These are phyloP conservation scores for Aspergillus ochraceoroseus DNA, from an alignment of 2,329 filamentous ascomycete species.

Conservation along the genomic window DNA sequence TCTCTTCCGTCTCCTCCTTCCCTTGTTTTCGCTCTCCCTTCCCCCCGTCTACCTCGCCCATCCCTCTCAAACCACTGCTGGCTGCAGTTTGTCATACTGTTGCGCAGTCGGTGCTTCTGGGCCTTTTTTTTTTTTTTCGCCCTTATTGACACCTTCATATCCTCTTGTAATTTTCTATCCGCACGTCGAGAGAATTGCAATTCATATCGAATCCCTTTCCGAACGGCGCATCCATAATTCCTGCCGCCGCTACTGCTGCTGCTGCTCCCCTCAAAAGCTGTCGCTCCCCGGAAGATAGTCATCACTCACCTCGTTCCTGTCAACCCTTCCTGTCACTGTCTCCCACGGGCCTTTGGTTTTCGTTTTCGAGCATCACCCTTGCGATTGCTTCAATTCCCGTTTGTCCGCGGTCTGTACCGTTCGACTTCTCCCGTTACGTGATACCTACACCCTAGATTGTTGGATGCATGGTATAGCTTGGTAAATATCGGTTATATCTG, in stretches of 20 bases:
- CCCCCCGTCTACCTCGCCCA: slow-evolving; percentile 14
- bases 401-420: slow-evolving; percentile 5
- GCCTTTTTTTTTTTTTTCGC: slow-evolving; percentile 13
- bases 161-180: slow-evolving; percentile 8
- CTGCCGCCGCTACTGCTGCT: no score
- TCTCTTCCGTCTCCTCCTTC: slow-evolving; percentile 18
- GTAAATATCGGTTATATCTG: slow-evolving; percentile 17
- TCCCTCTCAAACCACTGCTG: slow-evolving; percentile 24
- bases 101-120: slow-evolving; percentile 28
- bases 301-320: neutral
- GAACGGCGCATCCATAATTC: slow-evolving; percentile 4
- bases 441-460: slow-evolving; percentile 5
- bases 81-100: slow-evolving; percentile 32
- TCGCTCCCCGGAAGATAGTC: neutral
- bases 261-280: neutral
- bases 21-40: slow-evolving; percentile 22
- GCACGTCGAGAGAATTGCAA: slow-evolving; percentile 5
- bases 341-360: slow-evolving; percentile 5
- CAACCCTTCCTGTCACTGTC: slow-evolving; percentile 8
- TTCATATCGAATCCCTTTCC: slow-evolving; percentile 6
- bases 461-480: slow-evolving; percentile 23
- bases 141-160: slow-evolving; percentile 10
- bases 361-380: slow-evolving; percentile 8
- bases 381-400: slow-evolving; percentile 12
- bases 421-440: slow-evolving; percentile 3